Conservation (phyloP, 2,329 filamentous ascomycete genomes). For the Lachnellula subtilissima region DNA sequence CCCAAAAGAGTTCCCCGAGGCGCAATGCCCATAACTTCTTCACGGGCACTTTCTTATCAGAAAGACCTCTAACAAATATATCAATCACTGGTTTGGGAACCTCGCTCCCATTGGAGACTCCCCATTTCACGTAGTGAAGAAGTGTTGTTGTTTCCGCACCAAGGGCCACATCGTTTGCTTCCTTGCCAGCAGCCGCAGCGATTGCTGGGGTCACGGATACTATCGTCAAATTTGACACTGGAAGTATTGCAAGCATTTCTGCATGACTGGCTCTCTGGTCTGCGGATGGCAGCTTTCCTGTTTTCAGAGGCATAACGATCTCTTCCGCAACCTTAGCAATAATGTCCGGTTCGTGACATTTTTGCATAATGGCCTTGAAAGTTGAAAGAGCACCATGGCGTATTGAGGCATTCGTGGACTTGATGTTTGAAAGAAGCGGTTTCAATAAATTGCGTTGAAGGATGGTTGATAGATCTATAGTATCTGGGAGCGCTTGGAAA, state of each 20-base stretch:
- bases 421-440: constrained; percentile 81
- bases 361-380: constrained; percentile 64
- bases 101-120: constrained; percentile 56
- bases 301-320: constrained; percentile 72
- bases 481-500: constrained; percentile 61
- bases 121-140: constrained; percentile 56
- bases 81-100: constrained; percentile 65
- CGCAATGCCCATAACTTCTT: constrained; percentile 77
- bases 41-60: constrained; percentile 76
- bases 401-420: constrained; percentile 78
- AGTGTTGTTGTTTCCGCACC: constrained; percentile 70
- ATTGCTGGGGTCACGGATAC: constrained; percentile 63
- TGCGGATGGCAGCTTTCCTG: constrained; percentile 74
- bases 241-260: constrained; percentile 68
- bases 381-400: constrained; percentile 70
- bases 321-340: constrained; percentile 71
- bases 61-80: constrained; percentile 72
- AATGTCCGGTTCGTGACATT: constrained; percentile 51
- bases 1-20: constrained; percentile 65
- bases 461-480: constrained; percentile 72
- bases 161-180: constrained; percentile 82
- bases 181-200: constrained; percentile 67
- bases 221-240: constrained; percentile 56
- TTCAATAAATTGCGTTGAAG: constrained; percentile 73
- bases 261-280: constrained; percentile 82